Evolutionary conservation across 148 eudicot species (phyloP).

Genomic region (Dianthus caryophyllus): DNA sequence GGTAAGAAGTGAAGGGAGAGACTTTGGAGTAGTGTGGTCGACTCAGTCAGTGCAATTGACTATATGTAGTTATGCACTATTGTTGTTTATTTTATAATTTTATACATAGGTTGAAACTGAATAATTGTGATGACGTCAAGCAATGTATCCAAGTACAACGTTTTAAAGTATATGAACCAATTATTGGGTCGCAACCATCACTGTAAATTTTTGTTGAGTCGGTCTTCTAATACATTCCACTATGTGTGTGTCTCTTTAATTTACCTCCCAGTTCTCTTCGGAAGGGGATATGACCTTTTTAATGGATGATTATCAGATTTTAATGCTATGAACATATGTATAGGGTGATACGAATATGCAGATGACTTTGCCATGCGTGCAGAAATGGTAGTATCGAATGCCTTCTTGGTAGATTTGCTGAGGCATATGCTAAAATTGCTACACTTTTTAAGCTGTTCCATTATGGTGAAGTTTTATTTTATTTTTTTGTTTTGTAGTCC

Average conservation of each 20-base stretch:
- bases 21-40: neutral
- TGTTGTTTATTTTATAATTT: neutral
- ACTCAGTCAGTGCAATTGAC: neutral
- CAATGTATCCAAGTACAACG: no score
- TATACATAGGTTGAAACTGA: neutral
- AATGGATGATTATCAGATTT: no score
- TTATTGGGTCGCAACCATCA: no score
- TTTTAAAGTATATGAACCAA: no score
- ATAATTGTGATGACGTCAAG: neutral
- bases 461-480: no score
- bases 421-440: neutral
- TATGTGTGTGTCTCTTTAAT: no score
- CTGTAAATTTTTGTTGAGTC: no score
- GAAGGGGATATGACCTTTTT: no score
- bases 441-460: neutral
- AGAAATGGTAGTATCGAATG: neutral
- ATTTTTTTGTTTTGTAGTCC: no score
- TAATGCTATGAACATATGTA: neutral
- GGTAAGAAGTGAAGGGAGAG: neutral
- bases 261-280: no score
- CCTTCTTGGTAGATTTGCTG: neutral
- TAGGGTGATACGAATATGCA: neutral
- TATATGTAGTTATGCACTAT: neutral
- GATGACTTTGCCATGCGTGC: neutral
- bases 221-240: no score